Percentiles rank a stretch among this genome's conserved stretches.
phyloP scores from a whole-genome alignment of 1,139 yeast species.

The Protomyces inouyei region DNA sequence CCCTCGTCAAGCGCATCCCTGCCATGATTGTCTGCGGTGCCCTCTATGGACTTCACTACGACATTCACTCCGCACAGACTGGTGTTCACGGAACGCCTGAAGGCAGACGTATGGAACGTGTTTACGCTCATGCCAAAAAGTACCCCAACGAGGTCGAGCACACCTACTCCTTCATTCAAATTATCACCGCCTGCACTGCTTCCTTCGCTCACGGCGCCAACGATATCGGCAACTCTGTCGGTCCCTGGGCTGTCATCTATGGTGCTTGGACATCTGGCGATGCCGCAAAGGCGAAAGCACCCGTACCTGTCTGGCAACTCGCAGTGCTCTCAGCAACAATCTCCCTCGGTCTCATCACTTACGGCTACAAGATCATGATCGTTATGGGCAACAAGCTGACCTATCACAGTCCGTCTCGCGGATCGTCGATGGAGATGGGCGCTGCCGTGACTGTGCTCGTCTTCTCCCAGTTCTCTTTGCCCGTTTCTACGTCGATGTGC shows the following conservation, averaged over 20 bases:
- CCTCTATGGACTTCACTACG: conserved; percentile 24
- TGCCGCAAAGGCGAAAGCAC: conserved; percentile 47
- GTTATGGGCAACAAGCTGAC: conserved; percentile 56
- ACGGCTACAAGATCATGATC: conserved; percentile 65
- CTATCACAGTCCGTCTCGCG: conserved; percentile 54
- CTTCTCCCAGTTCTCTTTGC: conserved; percentile 69
- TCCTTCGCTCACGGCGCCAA: conserved; percentile 80
- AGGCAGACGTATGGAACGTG: conserved; percentile 36
- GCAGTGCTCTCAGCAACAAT: conserved; percentile 64
- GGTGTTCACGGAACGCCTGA: conserved; percentile 38
- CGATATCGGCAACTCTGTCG: conserved; percentile 74
- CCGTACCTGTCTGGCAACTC: conserved; percentile 68
- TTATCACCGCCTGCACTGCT: conserved; percentile 71
- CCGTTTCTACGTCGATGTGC: conserved; percentile 72
- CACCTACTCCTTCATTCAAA: conserved; percentile 65
- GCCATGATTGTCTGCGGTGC: conserved; percentile 23
- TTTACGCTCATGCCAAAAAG: conserved; percentile 51
- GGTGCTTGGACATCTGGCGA: conserved; percentile 56
- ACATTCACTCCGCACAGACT: conserved; percentile 20
- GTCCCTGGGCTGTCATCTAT: conserved; percentile 66
- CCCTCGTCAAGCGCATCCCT: conserved; percentile 15
- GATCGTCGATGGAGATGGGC: conserved; percentile 73
- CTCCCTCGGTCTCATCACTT: conserved; percentile 68
- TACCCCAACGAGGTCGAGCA: conserved; percentile 70
- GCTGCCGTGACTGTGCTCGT: conserved; percentile 71